These are phyloP conservation scores for Aciculoconidium aculeatum DNA, from an alignment of 805 yeast species.

Conservation along the genomic window DNA sequence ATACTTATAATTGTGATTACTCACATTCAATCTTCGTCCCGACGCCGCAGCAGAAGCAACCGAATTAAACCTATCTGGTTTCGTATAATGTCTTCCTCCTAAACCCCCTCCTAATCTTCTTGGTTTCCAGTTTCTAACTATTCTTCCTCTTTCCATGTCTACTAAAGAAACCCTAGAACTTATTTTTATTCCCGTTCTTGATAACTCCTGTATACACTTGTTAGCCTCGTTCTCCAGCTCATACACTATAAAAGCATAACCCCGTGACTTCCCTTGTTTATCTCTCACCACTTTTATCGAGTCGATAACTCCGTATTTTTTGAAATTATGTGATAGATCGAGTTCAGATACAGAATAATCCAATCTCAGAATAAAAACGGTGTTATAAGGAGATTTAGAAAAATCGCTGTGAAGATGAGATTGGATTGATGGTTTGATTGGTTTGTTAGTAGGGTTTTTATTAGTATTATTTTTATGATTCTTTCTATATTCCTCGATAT, in stretches of 20 bases:
- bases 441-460: too few relatives aligned
- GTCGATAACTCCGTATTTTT: conserved; percentile 67
- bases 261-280: conserved; percentile 50
- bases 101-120: conserved; percentile 83
- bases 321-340: conserved; percentile 59
- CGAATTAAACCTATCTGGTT: conserved; percentile 17
- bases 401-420: too few relatives aligned
- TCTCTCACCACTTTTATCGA: conserved; percentile 36
- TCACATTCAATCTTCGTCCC: conserved; percentile 11
- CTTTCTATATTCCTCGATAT: conserved; percentile 27
- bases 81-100: conserved; percentile 75
- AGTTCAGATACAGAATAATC: conserved; percentile 59
- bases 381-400: conserved; percentile 69
- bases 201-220: conserved; percentile 54
- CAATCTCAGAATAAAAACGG: conserved; percentile 73
- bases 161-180: conserved; percentile 48
- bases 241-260: conserved; percentile 81
- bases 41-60: conserved; percentile 35
- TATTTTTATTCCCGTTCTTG: conserved; percentile 36
- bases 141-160: conserved; percentile 67
- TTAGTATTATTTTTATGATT: too few relatives aligned
- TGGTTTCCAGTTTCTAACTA: conserved; percentile 64
- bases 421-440: too few relatives aligned
- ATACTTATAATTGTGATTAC: conserved; percentile 1
- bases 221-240: conserved; percentile 55